Base-by-base conservation (phyloP, 768 basidiomycete species). In the Mycena galopus region DNA sequence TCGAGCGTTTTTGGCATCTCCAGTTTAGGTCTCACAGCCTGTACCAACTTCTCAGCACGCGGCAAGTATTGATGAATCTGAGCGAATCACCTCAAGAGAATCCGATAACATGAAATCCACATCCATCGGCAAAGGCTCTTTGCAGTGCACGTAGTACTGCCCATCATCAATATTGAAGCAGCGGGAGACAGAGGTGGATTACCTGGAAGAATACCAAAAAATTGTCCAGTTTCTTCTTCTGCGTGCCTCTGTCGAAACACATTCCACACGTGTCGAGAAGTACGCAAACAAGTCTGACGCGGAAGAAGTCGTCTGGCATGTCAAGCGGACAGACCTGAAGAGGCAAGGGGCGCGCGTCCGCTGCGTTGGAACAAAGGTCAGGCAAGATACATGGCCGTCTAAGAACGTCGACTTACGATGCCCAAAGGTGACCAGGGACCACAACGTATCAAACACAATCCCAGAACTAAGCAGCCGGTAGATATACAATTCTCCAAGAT, bases 101-200 rank as follows among this genome's bases (percentile, higher is more conserved):
- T 99, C 98, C 0, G 91, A 91, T 9, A 98, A 81, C 96, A 98
- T 97, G 82, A 99, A 99, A 64, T 98, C 97, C 14, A 98, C 93
- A 73, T 99, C 98, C 96, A 98, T 97, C 0, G 98, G 93, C n/a
- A 97, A 81, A 27, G 91, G 86, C 55, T 92, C 88, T 83, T 99
- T 99, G 85, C 94, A 95, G n/a, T 92, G 86, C 19, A 94, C 86
- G 80, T 99, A 99, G 69, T 96, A 92, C 90, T 92, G 71, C 32
- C 32, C n/a, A 30, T 50, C 17, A 61, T 76, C n/a, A 72, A 62
- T 59, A 32, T 60, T 50, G 56, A 11, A 63, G 62, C 16, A 59
- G 64, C 50, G 21, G 21, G 23, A 50, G 14, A 33, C 44, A 42
- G 29, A 29, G n/a, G 30, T 47, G 25, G 27, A 50, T 21, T 73